Evolutionary conservation across 139 green algal genomes (phyloP).

Genomic region (Tetradesmus obliquus): DNA sequence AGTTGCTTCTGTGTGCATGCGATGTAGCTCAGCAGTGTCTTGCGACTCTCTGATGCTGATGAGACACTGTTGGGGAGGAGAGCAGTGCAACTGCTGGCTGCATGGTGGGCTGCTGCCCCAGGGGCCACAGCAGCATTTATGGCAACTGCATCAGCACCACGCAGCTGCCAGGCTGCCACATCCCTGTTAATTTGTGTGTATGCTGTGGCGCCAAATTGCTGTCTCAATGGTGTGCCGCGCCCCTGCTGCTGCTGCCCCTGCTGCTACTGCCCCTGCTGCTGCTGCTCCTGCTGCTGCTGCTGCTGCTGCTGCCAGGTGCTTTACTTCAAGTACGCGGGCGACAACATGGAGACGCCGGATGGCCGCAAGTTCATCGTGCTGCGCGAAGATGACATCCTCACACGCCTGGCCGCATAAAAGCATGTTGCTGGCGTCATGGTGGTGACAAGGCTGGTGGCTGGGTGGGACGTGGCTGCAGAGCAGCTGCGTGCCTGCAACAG

Average conservation of each 20-base stretch:
- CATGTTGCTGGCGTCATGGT: not conserved
- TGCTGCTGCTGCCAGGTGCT: conserved; percentile 71
- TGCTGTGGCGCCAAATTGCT: too few species aligned
- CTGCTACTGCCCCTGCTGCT: not conserved
- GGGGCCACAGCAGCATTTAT: too few species aligned
- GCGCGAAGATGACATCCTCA: conserved; percentile 89
- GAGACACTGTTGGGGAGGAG: too few species aligned
- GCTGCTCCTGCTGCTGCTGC: not conserved
- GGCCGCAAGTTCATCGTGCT: conserved; percentile 91
- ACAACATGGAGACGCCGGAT: conserved; percentile 88
- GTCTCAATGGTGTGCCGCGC: too few species aligned
- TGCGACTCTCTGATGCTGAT: too few species aligned
- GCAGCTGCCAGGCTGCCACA: not conserved
- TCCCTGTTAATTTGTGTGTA: too few species aligned
- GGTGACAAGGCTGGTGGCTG: not conserved
- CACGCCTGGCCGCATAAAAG: not conserved
- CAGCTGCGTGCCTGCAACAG: not conserved
- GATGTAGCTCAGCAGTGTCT: too few species aligned
- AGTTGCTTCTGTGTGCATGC: too few species aligned
- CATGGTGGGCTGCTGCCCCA: not conserved
- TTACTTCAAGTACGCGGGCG: conserved; percentile 92
- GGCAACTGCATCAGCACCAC: too few species aligned
- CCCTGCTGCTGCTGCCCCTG: not conserved
- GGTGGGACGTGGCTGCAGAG: not conserved
- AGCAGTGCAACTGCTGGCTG: too few species aligned